Base-by-base conservation (phyloP, 2,329 filamentous ascomycete species). In the Verticillium isaacii region DNA sequence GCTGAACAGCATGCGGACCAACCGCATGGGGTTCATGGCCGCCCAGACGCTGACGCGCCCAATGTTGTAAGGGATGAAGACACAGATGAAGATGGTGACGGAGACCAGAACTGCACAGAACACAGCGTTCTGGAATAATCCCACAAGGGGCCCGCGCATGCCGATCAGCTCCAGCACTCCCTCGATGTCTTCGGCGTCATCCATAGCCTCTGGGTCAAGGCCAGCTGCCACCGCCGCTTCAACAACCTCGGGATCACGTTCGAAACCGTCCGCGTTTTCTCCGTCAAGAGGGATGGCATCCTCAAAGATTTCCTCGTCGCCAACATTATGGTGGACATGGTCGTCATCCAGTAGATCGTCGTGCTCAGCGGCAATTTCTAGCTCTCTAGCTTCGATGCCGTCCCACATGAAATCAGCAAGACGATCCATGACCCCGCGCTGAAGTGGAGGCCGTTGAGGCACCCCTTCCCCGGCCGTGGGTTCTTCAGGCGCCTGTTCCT, bases 161-260 rank as follows among this genome's bases (percentile, higher is more conserved):
- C 95, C 95, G 63, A 99, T 90, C 17, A 99, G 85, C 73, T 99
- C 95, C 80, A 99, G 88, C 59, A 99, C 91, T 0, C 95, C 95
- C 72, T 99, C 95, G 17, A 99, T 87, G 71, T 99, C 95, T 75
- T 99, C 95, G 11, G 91, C 91, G 67, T 97, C 90, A 54, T 93
- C 91, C 52, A 92, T 84, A 11, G 88, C 89, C 67, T 91, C 89
- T 60, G 86, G 83, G 60, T 97, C 92, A 39, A 94, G 78, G 9
- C 84, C 90, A 17, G 85, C 87, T 57, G 85, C 86, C 23, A 83
- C 83, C n/a, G 85, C 88, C 55, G 84, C 89, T 59, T 86, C 86
- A 25, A 85, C 79, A 1, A 85, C 84, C 62, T 89, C 87, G 15
- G 78, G 82, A 61, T 86, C 84, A 50, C 78, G 79, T 23, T 77